Base-by-base conservation (phyloP, 371 early-diverging fungal genomes). In the Mortierella sp. region DNA sequence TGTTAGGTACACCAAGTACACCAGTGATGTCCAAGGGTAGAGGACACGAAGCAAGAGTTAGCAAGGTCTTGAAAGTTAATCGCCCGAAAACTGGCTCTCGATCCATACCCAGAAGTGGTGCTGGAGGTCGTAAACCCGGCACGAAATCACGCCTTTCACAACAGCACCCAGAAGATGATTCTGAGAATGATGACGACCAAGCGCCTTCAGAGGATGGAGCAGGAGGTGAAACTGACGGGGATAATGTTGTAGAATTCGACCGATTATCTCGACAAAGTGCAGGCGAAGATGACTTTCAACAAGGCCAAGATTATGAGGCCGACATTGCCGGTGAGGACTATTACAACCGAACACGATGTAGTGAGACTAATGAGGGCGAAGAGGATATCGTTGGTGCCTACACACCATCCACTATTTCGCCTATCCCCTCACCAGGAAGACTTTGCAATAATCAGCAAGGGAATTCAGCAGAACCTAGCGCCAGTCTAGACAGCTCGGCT, bases 361-460 rank as follows among this genome's bases (percentile, higher is more conserved):
- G 27, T 12, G 65, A 60, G 31, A 53, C 43, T 41, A 51, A 48
- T 24, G 59, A 39, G 6, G 59, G 49, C 13, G 77, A 69, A 1
- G 66, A 62, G 6, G 61, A 61, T 8, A 28, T 44, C 19, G 24
- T 24, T 1, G 77, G 70, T 0, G 65, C 57, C 3, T 65, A 76
- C 21, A 76, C 77, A 17, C 77, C 77, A n/a, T 76, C 77, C 2
- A 76, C 77, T 3, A 76, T 76, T 41, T 76, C 77, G 3, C 77
- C 77, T 10, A 76, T 76, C 25, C 77, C 77, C 8, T 76, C 77
- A 0, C 77, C 77, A 2, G 63, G 77, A 21, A 50, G 77, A 27
- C 43, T 76, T 25, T 67, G 55, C 31, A 39, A 58, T 21, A 54
- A 50, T 16, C 74, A 73, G n/a, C 45, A 28, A 21, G 60, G 68